Base-by-base conservation (phyloP, 345 rosid species). In the Hibiscus trionum region DNA sequence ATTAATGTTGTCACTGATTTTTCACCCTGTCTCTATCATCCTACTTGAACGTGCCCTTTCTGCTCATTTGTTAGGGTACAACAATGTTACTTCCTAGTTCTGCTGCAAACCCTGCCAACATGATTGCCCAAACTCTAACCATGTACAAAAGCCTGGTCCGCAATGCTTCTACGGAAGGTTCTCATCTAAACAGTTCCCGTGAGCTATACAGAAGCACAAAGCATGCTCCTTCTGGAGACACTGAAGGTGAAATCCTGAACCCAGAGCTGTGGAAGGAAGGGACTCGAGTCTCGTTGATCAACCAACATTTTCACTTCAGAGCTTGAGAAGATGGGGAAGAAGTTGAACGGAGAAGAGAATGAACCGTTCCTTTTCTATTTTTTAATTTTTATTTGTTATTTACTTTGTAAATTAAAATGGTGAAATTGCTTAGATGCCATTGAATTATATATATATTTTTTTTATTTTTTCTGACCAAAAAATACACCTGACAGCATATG, bases 51-150 rank as follows among this genome's bases (percentile, higher is more conserved):
- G n/a, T 2, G 55, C 24, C 49, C 17, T 66, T 66, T 56, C 14
- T 11, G 33, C 71, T 33, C 7, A 57, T 72, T 60, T 47, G n/a
- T 26, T 69, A 92, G 99, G 86, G 96, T 53, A 95, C 96, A 72
- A 95, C 99, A 42, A 75, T 95, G 86, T 75, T 92, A 83, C 96
- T 92, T 83, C 99, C 98, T 1, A 85, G 89, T 63, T 35, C 87
- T 53, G 77, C 87, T 69, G 81, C 73, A 26, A 90, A 84, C 78
- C 96, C 96, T 72, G 85, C 93, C 64, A 86, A 56, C 83, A 78
- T 84, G 85, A 85, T 92, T 66, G 93, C 89, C 52, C 97, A 88
- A 83, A 87, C 94, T 79, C 70, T 95, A 57, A 72, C 85, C 10
- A 87, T 92, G 90, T 88, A 89, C 84, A 95, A 90, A 75, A 81